Evolutionary conservation across 257 asterid species (phyloP), one percentile per base, ranked within the genome.

Genomic region (Przewalskia tangutica): DNA sequence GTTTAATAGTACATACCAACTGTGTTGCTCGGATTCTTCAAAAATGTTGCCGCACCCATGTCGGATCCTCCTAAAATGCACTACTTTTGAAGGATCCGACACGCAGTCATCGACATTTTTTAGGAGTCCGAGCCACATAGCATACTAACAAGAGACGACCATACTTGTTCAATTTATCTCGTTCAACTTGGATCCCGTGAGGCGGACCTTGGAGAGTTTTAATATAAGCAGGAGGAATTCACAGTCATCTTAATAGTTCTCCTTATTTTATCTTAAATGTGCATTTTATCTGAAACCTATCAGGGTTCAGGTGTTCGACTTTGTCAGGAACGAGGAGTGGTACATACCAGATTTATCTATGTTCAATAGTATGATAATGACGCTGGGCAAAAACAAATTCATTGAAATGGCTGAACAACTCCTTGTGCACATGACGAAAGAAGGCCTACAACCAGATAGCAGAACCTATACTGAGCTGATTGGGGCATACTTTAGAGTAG

Each of bases 391-490:
- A 88, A 84, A 85, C 86, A 90, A 84, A 68, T 85, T 77, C 91
- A 86, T 90, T 53, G 92, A 88, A 67, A 86, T 85, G 89, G 91
- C 89, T 40, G 95, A 91, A 82, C 83, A 85, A 18, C 82, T 87
- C 80, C 83, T 91, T 59, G 11, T 77, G 70, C 92, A 89, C 75
- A 42, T 91, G 84, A 86, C 60, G 84, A 88, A 84, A 32, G 94
- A 91, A 83, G 93, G 91, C 46, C 82, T 91, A 77, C 85, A 89
- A 76, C 94, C 92, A 3, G 91, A 93, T 85, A 81, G 90, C 8
- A 88, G 93, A 81, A 87, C 94, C 60, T 93, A 87, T 60, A 88
- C 94, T 38, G 97, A 93, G 85, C 85, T 93, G 85, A 93, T 93
- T 40, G 95, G 97, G 81, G 93, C 92, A 1, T 91, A 93, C 85